Conservation (phyloP, 2,329 filamentous ascomycete species). For the Hawksworthiomyces lignivorus region DNA sequence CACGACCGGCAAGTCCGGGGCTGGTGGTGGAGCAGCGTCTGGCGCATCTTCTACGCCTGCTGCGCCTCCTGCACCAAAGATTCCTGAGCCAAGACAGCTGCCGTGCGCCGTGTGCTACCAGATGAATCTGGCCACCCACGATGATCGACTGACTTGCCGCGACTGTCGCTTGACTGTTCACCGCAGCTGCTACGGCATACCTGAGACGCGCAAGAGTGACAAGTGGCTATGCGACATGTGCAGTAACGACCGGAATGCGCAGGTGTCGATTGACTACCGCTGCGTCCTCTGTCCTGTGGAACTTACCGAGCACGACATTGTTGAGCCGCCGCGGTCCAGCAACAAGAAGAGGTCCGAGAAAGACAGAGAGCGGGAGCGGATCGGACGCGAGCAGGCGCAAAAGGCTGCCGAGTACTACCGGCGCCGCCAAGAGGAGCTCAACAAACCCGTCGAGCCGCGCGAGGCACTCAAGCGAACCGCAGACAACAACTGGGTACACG, state of each 20-base stretch:
- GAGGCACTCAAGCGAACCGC: constrained; percentile 90
- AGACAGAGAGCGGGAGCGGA: constrained; percentile 78
- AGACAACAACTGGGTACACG: constrained; percentile 98
- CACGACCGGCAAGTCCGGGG: not conserved
- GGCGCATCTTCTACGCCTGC: constrained; percentile 24
- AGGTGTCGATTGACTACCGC: constrained; percentile 89
- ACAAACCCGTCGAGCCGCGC: constrained; percentile 74
- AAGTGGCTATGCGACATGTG: constrained; percentile 98
- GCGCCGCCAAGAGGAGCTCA: constrained; percentile 73
- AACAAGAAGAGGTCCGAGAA: constrained; percentile 87
- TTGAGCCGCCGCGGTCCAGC: constrained; percentile 70
- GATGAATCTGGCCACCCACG: constrained; percentile 57
- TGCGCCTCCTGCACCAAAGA: constrained; percentile 61
- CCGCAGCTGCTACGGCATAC: constrained; percentile 82
- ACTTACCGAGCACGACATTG: constrained; percentile 71
- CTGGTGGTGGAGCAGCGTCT: not conserved
- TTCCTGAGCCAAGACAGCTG: constrained; percentile 68
- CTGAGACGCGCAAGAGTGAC: constrained; percentile 56
- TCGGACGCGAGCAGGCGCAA: constrained; percentile 76
- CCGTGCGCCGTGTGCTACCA: constrained; percentile 81
- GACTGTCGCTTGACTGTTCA: constrained; percentile 92
- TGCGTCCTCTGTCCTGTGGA: constrained; percentile 87
- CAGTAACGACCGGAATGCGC: constrained; percentile 83
- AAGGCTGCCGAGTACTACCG: constrained; percentile 76
- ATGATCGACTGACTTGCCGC: constrained; percentile 69